Evolutionary conservation across 352 stramenopile species (phyloP).

Genomic region (Phytophthora tubulina): DNA sequence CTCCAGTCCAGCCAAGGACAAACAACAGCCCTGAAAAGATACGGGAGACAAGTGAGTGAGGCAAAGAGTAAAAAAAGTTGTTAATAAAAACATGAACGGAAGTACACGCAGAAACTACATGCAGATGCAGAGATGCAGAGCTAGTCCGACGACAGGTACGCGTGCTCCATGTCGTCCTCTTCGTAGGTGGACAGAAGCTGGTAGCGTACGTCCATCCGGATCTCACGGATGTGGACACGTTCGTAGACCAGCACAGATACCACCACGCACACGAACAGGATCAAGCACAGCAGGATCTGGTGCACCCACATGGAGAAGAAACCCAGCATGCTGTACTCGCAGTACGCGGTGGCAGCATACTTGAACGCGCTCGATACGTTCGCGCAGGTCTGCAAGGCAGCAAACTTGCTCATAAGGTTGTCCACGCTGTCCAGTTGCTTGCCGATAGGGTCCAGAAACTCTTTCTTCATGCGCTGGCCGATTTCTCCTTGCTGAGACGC

Average conservation of each 20-base stretch:
- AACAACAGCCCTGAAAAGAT: slow-evolving; percentile 22
- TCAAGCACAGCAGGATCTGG: slow-evolving; percentile 81
- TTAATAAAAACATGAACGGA: slow-evolving; percentile 30
- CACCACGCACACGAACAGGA: slow-evolving; percentile 79
- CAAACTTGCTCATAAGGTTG: slow-evolving; percentile 45
- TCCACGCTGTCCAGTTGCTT: slow-evolving; percentile 53
- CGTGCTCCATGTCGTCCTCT: slow-evolving; percentile 84
- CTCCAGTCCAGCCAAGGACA: slow-evolving; percentile 19
- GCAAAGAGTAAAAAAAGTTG: slow-evolving; percentile 15
- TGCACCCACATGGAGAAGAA: slow-evolving; percentile 91
- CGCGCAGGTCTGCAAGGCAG: slow-evolving; percentile 58
- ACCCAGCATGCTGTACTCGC: slow-evolving; percentile 83
- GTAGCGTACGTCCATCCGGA: slow-evolving; percentile 68
- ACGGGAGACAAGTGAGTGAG: neutral
- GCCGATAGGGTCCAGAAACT: slow-evolving; percentile 80
- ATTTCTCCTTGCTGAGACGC: slow-evolving; percentile 58
- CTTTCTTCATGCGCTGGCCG: slow-evolving; percentile 70
- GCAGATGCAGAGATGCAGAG: slow-evolving; percentile 20
- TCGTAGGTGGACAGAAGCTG: slow-evolving; percentile 84
- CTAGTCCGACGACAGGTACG: slow-evolving; percentile 79
- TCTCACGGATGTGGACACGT: slow-evolving; percentile 73
- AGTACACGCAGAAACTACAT: slow-evolving; percentile 27
- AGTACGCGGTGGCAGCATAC: slow-evolving; percentile 68
- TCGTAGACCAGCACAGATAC: slow-evolving; percentile 83
- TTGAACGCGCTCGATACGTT: slow-evolving; percentile 53